These are phyloP conservation scores for Nyssa sinensis DNA, from an alignment of 148 eudicot genomes.

Conservation along the genomic window DNA sequence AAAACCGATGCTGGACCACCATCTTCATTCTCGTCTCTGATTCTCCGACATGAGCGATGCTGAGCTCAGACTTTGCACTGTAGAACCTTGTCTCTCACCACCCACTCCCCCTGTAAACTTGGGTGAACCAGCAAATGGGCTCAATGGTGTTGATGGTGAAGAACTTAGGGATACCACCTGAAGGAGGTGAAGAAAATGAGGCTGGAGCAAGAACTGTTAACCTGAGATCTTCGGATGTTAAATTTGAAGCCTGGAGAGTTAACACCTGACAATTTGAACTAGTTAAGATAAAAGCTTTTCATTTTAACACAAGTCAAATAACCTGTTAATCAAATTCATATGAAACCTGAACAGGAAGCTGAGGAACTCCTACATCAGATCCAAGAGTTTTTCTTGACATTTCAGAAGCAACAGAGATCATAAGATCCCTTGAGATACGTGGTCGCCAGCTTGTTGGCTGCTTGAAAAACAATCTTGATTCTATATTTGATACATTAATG, in stretches of 20 bases:
- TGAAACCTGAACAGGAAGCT: constrained; percentile 92
- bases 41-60: constrained; percentile 29
- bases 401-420: constrained; percentile 98
- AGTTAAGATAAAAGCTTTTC: constrained; percentile 19
- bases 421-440: constrained; percentile 76
- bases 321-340: background rate
- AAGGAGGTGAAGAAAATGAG: constrained; percentile 72
- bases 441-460: constrained; percentile 87
- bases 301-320: background rate
- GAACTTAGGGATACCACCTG: constrained; percentile 74
- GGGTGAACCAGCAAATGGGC: constrained; percentile 44
- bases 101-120: constrained; percentile 17
- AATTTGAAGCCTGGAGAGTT: constrained; percentile 97
- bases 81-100: constrained; percentile 18
- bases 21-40: constrained; percentile 31
- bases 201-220: constrained; percentile 94
- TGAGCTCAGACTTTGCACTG: constrained; percentile 39
- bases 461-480: constrained; percentile 90
- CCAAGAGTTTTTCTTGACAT: constrained; percentile 53
- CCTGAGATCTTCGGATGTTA: constrained; percentile 80
- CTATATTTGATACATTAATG: constrained; percentile 34
- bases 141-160: constrained; percentile 61
- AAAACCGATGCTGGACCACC: constrained; percentile 33
- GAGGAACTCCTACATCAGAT: constrained; percentile 36
- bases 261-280: constrained; percentile 58